A percentile compares a stretch with the other conserved stretches of the same genome.
phyloP scores from a whole-genome alignment of 2,329 filamentous ascomycete genomes.

The Didymella lethalis region DNA sequence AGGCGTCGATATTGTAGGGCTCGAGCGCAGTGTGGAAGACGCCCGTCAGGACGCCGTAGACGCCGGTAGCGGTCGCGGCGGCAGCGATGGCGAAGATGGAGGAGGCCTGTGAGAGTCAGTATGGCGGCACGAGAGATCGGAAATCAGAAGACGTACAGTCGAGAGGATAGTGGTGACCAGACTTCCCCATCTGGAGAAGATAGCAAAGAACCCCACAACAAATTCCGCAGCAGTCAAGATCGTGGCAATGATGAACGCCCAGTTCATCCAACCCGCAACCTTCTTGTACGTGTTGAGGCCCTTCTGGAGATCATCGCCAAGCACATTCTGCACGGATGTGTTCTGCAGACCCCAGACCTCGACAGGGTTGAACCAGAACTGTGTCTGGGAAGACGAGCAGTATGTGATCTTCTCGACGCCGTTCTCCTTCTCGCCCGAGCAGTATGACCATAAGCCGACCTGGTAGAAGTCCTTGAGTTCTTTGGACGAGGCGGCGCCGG shows the following conservation, averaged over 20 bases:
- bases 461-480: constrained; percentile 78
- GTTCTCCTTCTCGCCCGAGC: constrained; percentile 67
- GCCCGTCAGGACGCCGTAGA: constrained; percentile 74
- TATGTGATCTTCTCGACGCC: constrained; percentile 58
- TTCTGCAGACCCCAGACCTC: constrained; percentile 69
- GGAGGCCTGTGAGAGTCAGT: constrained; percentile 52
- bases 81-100: constrained; percentile 68
- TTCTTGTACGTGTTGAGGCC: constrained; percentile 76
- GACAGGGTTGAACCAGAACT: constrained; percentile 79
- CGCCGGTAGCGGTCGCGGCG: constrained; percentile 76
- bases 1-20: constrained; percentile 73
- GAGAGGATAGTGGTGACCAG: constrained; percentile 83
- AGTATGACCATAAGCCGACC: constrained; percentile 88
- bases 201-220: constrained; percentile 79
- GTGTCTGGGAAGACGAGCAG: constrained; percentile 75
- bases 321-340: constrained; percentile 58
- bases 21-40: constrained; percentile 72
- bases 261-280: constrained; percentile 81
- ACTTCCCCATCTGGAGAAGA: constrained; percentile 81
- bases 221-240: constrained; percentile 74
- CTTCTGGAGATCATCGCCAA: constrained; percentile 72
- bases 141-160: constrained; percentile 53
- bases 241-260: constrained; percentile 79
- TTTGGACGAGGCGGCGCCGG: constrained; percentile 46
- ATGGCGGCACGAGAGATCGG: constrained; percentile 40